These are phyloP conservation scores for Metarhizium rileyi DNA, from an alignment of 2,329 filamentous ascomycete genomes.

Conservation along the genomic window DNA sequence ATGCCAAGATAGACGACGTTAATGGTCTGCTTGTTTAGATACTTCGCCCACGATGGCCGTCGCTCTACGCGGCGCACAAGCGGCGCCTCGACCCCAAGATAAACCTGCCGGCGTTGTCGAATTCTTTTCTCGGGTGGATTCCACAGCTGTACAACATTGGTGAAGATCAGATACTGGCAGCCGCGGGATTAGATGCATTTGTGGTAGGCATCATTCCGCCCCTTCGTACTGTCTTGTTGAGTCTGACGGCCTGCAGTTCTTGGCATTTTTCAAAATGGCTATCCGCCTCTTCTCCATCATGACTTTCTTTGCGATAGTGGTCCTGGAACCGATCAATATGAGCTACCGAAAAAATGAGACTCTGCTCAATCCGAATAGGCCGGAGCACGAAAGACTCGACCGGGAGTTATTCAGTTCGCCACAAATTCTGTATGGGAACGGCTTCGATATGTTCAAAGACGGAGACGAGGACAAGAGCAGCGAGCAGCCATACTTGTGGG, in stretches of 20 bases:
- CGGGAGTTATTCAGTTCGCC: not conserved
- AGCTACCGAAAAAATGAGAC: conserved; percentile 35
- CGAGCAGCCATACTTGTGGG: conserved; percentile 61
- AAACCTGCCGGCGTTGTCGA: conserved; percentile 67
- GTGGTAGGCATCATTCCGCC: conserved; percentile 46
- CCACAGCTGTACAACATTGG: conserved; percentile 73
- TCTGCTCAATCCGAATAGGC: not conserved
- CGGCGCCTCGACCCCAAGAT: conserved; percentile 52
- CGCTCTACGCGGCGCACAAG: conserved; percentile 82
- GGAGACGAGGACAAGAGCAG: conserved; percentile 24
- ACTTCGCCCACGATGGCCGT: conserved; percentile 82
- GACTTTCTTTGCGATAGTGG: conserved; percentile 67
- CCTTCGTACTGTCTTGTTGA: not conserved
- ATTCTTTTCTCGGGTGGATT: conserved; percentile 89
- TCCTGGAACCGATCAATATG: conserved; percentile 80
- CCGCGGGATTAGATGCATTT: conserved; percentile 88
- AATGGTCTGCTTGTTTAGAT: conserved; percentile 39
- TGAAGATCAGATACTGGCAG: conserved; percentile 80
- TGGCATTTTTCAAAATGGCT: conserved; percentile 93
- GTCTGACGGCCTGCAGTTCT: conserved; percentile 43
- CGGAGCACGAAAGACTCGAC: conserved; percentile 2
- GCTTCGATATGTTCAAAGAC: conserved; percentile 16
- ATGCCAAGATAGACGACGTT: not conserved
- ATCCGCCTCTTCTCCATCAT: conserved; percentile 73
- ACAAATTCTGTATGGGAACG: conserved; percentile 7